Base-by-base conservation (phyloP, 345 rosid genomes). In the Arabis hirsuta region DNA sequence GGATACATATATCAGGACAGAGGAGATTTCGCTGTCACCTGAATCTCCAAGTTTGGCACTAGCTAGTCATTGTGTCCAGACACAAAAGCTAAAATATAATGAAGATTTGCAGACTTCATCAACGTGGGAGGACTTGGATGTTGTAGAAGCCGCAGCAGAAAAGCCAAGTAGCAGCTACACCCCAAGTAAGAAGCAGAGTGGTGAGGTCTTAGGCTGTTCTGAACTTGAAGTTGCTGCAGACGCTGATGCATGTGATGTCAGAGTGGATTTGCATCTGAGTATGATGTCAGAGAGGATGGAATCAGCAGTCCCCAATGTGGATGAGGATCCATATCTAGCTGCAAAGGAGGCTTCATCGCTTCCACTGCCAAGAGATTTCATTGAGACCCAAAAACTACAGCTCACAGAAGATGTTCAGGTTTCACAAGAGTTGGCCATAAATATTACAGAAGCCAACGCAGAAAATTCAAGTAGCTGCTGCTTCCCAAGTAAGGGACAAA, bases 241-340 rank as follows among this genome's bases (percentile, higher is more conserved):
- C 26, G 60, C 34, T 46, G 59, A 69, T 62, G 54, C 61, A 36
- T 43, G 27, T 2, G 29, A 54, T 75, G 19, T 46, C 9, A 68
- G 51, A 61, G 64, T 10, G 16, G 78, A 76, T 67, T 63, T 73
- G n/a, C 78, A 71, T 34, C 55, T 71, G 39, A 73, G 82, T 76
- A 76, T 64, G 42, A 64, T 73, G 62, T 73, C 71, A 71, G 86
- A 81, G 34, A 78, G 74, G 24, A 47, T 80, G 14, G 78, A 24
- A 26, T 70, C 82, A 44, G 22, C 69, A 19, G 78, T 75, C 63
- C 34, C 75, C 50, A 56, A 46, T 43, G 85, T 79, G 63, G 60
- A 73, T 71, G 55, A 65, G 3, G 86, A 60, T 55, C 39, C 55
- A 14, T 45, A n/a, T 54, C 39, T 58, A 56, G 44, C 34, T 46